Base-by-base conservation (phyloP, 306 rosid species). In the Datisca glomerata region DNA sequence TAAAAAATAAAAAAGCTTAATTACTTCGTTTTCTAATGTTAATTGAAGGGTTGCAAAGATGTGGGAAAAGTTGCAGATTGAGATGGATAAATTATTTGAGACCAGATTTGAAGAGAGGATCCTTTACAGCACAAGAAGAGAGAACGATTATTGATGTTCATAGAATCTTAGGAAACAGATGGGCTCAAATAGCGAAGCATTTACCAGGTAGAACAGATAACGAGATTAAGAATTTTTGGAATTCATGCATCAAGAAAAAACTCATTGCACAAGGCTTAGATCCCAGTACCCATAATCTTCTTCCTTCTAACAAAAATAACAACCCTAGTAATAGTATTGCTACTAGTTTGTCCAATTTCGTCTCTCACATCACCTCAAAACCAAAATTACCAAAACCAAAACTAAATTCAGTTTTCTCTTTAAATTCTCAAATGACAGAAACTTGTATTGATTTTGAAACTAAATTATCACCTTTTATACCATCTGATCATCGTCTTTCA, bases 151-250 rank as follows among this genome's bases (percentile, higher is more conserved):
- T 86, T 28, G 96, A 86, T 37, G 66, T 81, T 51, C 96, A 86
- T 64, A 67, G 93, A 61, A 79, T 86, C 57, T 60, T 86, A 2
- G 96, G 96, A 13, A 86, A 86, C 70, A 75, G 75, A 46, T 86
- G 96, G 96, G 94, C 96, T 1, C 94, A 78, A 46, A 86, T 86
- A 65, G 96, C 96, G n/a, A 86, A 78, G 48, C 94, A 86, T 49
- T 70, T 86, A 4, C 96, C 96, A 0, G 94, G 96, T 5, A 73
- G 96, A 60, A 86, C 94, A 31, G 96, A 86, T 59, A 86, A 86
- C 12, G 96, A 86, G 72, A 80, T 86, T 17, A 86, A 86, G 76
- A 86, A 86, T 47, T 81, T 75, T 54, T 86, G 96, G 96, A 86
- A 86, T 55, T 86, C 96, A 0, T 78, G 86, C 73, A 61, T 81